Evolutionary conservation across 2,329 filamentous ascomycete species (phyloP), one percentile per base, ranked within the genome.

Genomic region (Aciculosporium take): DNA sequence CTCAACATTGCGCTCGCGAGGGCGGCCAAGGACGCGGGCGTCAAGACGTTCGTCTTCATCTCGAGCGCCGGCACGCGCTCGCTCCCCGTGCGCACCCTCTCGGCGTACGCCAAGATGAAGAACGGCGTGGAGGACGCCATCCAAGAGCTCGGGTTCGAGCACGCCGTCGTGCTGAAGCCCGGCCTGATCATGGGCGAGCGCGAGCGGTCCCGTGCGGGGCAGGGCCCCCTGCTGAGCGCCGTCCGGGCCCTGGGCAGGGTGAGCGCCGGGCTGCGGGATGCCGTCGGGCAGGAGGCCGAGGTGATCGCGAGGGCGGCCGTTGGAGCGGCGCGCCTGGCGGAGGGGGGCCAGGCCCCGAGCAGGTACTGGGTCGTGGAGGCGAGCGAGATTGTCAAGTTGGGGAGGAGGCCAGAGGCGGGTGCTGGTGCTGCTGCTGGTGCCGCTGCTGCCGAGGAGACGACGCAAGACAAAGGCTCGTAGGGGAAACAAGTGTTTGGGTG

Each of bases 111-210:
- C 64, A 48, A 67, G 59, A 91, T 95, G 84, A 95, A 95, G 68
- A 78, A 76, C 20, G 84, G 91, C 51, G 76, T 94, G 31, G 89
- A 96, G 59, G 81, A 93, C 27, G 68, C 76, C 13, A 72, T 94
- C 45, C 74, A 75, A 56, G 73, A 63, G 32, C 62, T 89, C 4
- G 79, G 66, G 4, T 94, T 94, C 55, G 82, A 88, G 38, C 76
- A 83, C 49, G 80, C 79, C 4, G 72, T 94, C 42, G 80, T 95
- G 41, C 37, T 81, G 18, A 61, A 78, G 34, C 88, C 88, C 0
- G 88, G 84, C 0, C 48, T 87, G 46, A 83, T 95, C 50, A 59
- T 87, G 2, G 88, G 88, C 3, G 57, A 73, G 13, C 70, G 88
- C 42, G 71, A 81, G 51, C 68, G 79, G 45, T 66, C 66, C 39